Percentiles rank a stretch among this genome's conserved stretches.
Evolutionary conservation across 2,329 filamentous ascomycete species (phyloP).

Genomic region (Talaromyces atroroseus): DNA sequence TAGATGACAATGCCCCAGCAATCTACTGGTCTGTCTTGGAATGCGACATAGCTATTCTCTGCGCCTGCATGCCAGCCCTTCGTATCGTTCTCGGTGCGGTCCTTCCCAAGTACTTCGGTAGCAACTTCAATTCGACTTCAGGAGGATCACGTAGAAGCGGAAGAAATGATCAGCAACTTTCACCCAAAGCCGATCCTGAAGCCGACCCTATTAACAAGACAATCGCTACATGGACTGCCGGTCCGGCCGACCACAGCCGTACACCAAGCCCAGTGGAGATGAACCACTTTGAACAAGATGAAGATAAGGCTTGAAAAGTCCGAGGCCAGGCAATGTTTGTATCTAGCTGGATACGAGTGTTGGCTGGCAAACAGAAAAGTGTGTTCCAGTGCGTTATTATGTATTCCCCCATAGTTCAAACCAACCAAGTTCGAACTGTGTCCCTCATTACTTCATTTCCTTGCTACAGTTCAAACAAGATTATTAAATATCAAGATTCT

Average conservation of each 20-base stretch:
- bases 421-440: not conserved
- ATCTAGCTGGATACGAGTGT: not conserved
- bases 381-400: not conserved
- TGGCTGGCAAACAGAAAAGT: not conserved
- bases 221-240: not conserved
- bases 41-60: conserved; percentile 41
- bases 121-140: conserved; percentile 10
- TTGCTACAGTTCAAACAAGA: not conserved
- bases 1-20: conserved; percentile 29
- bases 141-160: not conserved
- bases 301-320: not conserved
- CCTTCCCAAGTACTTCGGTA: conserved; percentile 11
- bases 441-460: not conserved
- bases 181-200: conserved; percentile 8
- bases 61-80: conserved; percentile 34
- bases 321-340: not conserved
- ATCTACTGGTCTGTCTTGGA: conserved; percentile 41
- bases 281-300: not conserved
- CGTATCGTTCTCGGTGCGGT: conserved; percentile 12
- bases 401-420: not conserved
- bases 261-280: conserved; percentile 11
- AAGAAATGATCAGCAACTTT: not conserved
- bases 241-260: conserved; percentile 5
- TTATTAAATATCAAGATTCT: not conserved
- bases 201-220: conserved; percentile 6